Evolutionary conservation across 1,139 yeast genomes (phyloP).

Genomic region (Suzukiozyma palmioleophila): DNA sequence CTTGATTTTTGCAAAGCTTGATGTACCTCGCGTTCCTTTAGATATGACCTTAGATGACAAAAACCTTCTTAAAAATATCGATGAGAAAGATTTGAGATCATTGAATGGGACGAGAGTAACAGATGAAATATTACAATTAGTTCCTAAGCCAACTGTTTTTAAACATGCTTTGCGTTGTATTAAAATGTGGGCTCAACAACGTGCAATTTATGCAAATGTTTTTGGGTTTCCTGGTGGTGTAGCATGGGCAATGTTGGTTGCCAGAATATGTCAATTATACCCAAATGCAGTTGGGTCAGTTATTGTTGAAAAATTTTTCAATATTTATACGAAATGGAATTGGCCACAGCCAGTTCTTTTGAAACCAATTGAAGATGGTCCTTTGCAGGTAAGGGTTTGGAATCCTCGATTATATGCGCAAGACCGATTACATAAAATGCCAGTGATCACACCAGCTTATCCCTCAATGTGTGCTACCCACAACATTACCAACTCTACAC

Average conservation of each 20-base stretch:
- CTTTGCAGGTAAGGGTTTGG: conserved; percentile 94
- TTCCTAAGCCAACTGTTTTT: conserved; percentile 90
- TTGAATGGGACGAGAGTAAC: conserved; percentile 96
- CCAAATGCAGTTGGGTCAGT: conserved; percentile 96
- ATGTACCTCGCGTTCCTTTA: conserved; percentile 75
- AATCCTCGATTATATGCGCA: conserved; percentile 86
- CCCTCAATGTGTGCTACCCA: conserved; percentile 99
- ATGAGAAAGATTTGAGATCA: conserved; percentile 84
- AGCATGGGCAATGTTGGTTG: conserved; percentile 99
- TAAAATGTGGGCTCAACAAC: conserved; percentile 93
- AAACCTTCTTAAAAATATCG: conserved; percentile 76
- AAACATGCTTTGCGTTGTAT: conserved; percentile 90
- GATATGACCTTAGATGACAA: conserved; percentile 78
- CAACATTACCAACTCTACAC: conserved; percentile 85
- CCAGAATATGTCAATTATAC: conserved; percentile 90
- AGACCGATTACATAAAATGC: conserved; percentile 91
- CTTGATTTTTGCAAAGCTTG: conserved; percentile 76
- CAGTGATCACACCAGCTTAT: conserved; percentile 98
- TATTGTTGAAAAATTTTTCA: conserved; percentile 81
- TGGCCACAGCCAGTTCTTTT: conserved; percentile 98
- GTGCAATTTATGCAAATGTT: conserved; percentile 91
- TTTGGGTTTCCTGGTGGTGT: conserved; percentile 99
- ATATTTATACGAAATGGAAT: conserved; percentile 82
- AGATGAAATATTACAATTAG: conserved; percentile 82
- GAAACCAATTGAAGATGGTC: conserved; percentile 94